These are phyloP conservation scores for Helminthosporium solani DNA, from an alignment of 2,329 filamentous ascomycete species.

Conservation along the genomic window DNA sequence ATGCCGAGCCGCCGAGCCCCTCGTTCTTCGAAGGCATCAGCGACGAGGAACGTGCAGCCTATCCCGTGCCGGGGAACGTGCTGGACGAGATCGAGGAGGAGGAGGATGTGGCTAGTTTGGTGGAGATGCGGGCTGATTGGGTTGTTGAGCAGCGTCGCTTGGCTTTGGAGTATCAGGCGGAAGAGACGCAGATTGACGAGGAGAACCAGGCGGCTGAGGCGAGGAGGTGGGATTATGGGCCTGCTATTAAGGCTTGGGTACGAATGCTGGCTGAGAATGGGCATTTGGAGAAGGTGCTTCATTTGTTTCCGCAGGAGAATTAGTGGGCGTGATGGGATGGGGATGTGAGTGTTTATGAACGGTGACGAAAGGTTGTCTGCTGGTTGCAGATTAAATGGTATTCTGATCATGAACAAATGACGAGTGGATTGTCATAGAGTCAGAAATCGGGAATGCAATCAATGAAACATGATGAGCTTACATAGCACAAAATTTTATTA, in stretches of 20 bases:
- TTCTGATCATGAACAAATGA: too few relatives aligned
- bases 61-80: constrained; percentile 15
- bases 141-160: constrained; percentile 26
- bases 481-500: not conserved
- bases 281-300: constrained; percentile 48
- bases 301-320: constrained; percentile 12
- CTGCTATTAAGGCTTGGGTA: constrained; percentile 68
- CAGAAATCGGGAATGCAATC: too few relatives aligned
- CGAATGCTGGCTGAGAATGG: constrained; percentile 67
- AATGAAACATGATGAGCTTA: not conserved
- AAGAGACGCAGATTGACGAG: constrained; percentile 48
- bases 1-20: constrained; percentile 15
- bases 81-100: constrained; percentile 19
- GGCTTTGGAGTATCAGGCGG: constrained; percentile 48
- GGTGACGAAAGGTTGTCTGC: not conserved
- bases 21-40: constrained; percentile 18
- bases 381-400: not conserved
- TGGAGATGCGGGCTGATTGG: constrained; percentile 19
- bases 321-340: not conserved
- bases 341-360: not conserved
- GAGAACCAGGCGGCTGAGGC: constrained; percentile 57
- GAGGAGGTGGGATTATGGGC: constrained; percentile 67
- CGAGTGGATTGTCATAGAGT: too few relatives aligned
- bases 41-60: constrained; percentile 14
- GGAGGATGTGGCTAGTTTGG: constrained; percentile 20